Percentiles rank a stretch among this genome's conserved stretches.
phyloP scores from a whole-genome alignment of 2,329 filamentous ascomycete species.

The Penicillium oxalicum region DNA sequence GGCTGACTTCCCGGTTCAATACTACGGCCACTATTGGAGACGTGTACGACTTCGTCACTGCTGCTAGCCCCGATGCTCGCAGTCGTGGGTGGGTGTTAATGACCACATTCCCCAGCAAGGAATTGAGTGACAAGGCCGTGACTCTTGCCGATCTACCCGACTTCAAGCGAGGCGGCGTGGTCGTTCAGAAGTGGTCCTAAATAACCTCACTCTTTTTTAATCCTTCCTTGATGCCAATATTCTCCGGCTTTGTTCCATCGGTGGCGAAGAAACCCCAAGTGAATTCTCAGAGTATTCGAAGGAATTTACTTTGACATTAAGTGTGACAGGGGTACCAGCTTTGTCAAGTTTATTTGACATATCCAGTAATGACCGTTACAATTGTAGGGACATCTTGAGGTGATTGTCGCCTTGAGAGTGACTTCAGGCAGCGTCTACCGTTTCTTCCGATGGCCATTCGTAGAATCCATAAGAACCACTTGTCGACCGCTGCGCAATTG shows the following conservation, averaged over 20 bases:
- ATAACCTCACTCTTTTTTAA: background rate
- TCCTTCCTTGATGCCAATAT: too few relatives aligned
- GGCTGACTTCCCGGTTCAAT: conserved; percentile 58
- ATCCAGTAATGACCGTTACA: too few relatives aligned
- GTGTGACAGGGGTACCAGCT: too few relatives aligned
- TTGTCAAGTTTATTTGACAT: too few relatives aligned
- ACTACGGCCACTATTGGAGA: conserved; percentile 60
- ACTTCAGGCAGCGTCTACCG: too few relatives aligned
- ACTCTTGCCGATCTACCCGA: conserved; percentile 44
- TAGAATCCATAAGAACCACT: conserved; percentile 2
- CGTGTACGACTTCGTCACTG: conserved; percentile 56
- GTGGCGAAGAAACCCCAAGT: too few relatives aligned
- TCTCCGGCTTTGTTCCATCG: too few relatives aligned
- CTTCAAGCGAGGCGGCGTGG: conserved; percentile 47
- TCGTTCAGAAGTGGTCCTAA: conserved; percentile 47
- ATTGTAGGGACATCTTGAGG: too few relatives aligned
- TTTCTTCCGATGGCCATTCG: too few relatives aligned
- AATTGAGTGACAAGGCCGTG: conserved; percentile 51
- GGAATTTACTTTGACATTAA: too few relatives aligned
- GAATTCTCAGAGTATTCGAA: too few relatives aligned
- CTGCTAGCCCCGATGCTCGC: conserved; percentile 46
- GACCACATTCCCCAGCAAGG: conserved; percentile 61
- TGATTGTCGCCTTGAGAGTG: too few relatives aligned
- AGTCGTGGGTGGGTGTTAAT: conserved; percentile 54
- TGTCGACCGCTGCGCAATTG: background rate